phyloP scores from a whole-genome alignment of 179 eudicot species.

The Spergularia azorica region DNA sequence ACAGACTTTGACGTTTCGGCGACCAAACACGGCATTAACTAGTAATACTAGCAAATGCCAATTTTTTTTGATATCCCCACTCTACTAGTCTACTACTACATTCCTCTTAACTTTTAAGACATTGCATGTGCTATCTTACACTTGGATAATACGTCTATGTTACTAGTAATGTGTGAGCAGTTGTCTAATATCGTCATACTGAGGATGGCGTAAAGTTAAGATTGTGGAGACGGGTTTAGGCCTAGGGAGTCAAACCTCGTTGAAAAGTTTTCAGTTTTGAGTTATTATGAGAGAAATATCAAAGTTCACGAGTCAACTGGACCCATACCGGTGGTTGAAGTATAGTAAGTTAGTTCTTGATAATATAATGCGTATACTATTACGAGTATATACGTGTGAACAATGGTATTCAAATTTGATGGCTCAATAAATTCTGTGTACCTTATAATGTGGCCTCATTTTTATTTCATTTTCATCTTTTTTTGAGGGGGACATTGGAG shows the following conservation, averaged over 20 bases:
- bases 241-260: too few species aligned
- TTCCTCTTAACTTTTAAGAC: background rate
- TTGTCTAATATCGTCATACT: too few species aligned
- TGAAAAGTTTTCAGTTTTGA: too few species aligned
- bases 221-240: too few species aligned
- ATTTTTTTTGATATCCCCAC: background rate
- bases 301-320: too few species aligned
- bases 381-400: background rate
- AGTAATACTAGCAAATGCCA: too few species aligned
- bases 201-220: too few species aligned
- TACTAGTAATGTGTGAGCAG: too few species aligned
- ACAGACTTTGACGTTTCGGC: background rate
- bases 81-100: background rate
- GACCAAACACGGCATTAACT: background rate
- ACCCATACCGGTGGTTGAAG: too few species aligned
- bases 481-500: background rate
- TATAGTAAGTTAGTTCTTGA: background rate
- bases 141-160: too few species aligned
- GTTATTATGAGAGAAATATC: too few species aligned
- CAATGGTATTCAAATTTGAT: conserved; percentile 7
- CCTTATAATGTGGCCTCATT: background rate
- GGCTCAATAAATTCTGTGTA: conserved; percentile 10
- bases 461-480: background rate
- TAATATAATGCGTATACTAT: background rate
- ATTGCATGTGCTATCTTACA: background rate